phyloP scores from a whole-genome alignment of 2,329 filamentous ascomycete species.

The Plenodomus biglobosus region DNA sequence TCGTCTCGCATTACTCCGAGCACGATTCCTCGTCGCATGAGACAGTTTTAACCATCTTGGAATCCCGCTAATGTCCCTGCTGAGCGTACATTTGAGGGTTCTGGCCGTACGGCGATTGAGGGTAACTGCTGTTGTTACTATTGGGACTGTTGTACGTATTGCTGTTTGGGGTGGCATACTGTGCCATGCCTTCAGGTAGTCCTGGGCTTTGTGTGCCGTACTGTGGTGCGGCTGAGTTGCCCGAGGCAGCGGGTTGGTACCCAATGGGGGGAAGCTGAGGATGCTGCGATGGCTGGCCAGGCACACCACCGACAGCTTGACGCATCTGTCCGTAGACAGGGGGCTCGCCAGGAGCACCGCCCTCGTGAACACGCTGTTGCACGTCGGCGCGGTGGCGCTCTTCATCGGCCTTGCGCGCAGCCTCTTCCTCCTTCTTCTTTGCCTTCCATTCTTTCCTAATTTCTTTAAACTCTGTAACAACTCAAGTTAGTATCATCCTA shows the following conservation, averaged over 20 bases:
- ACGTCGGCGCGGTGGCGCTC: slow-evolving; percentile 74
- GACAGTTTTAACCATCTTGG: slow-evolving; percentile 1
- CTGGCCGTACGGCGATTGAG: slow-evolving; percentile 54
- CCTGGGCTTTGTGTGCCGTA: slow-evolving; percentile 50
- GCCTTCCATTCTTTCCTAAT: slow-evolving; percentile 99
- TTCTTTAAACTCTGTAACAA: slow-evolving; percentile 85
- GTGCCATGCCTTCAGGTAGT: slow-evolving; percentile 53
- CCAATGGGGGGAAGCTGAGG: slow-evolving; percentile 56
- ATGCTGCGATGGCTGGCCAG: slow-evolving; percentile 49
- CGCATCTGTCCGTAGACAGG: slow-evolving; percentile 50
- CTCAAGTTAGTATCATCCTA: slow-evolving; percentile 43
- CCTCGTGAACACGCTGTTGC: slow-evolving; percentile 53
- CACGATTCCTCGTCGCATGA: not conserved
- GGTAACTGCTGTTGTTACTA: slow-evolving; percentile 52
- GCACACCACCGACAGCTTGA: slow-evolving; percentile 45
- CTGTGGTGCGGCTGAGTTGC: slow-evolving; percentile 47
- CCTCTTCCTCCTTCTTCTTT: slow-evolving; percentile 98
- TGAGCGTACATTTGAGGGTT: slow-evolving; percentile 52
- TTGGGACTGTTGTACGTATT: slow-evolving; percentile 48
- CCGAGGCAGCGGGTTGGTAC: slow-evolving; percentile 52
- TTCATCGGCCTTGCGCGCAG: slow-evolving; percentile 83
- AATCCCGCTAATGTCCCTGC: slow-evolving; percentile 40
- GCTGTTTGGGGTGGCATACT: slow-evolving; percentile 49
- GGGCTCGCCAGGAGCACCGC: slow-evolving; percentile 52
- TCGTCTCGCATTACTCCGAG: not conserved